These are phyloP conservation scores for Populus davidiana DNA, from an alignment of 345 rosid genomes.

Conservation along the genomic window DNA sequence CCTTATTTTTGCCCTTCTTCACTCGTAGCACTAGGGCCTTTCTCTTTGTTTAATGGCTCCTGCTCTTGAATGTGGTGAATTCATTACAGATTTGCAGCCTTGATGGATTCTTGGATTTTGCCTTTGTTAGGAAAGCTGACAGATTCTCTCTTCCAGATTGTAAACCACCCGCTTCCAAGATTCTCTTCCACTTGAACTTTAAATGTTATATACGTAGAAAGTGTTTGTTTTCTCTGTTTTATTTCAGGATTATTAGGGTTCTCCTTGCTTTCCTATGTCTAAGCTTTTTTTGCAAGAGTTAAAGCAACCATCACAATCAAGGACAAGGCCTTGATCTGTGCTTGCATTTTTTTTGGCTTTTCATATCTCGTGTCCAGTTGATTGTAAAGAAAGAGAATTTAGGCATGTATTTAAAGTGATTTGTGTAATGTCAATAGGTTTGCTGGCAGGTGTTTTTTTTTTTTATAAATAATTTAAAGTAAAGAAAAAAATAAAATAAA, in stretches of 20 bases:
- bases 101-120: slow-evolving; percentile 20
- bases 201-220: slow-evolving; percentile 16
- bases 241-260: not conserved
- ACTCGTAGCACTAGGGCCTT: slow-evolving; percentile 2
- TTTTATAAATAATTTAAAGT: too few species aligned
- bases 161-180: slow-evolving; percentile 26
- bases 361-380: not conserved
- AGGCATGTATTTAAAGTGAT: not conserved
- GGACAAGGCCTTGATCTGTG: not conserved
- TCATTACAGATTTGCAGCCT: slow-evolving; percentile 29
- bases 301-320: not conserved
- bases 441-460: not conserved
- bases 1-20: not conserved
- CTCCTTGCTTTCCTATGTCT: not conserved
- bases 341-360: not conserved
- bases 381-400: not conserved
- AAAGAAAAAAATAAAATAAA: too few species aligned
- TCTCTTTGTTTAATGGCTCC: not conserved
- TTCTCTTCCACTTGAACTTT: slow-evolving; percentile 1
- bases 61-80: slow-evolving; percentile 32
- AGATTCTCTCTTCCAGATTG: slow-evolving; percentile 35
- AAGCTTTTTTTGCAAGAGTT: not conserved
- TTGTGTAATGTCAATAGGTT: slow-evolving; percentile 6
- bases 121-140: slow-evolving; percentile 28
- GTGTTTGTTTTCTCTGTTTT: not conserved